Conservation (phyloP, 1,284 basidiomycete genomes). For the Cystobasidium slooffiae region DNA sequence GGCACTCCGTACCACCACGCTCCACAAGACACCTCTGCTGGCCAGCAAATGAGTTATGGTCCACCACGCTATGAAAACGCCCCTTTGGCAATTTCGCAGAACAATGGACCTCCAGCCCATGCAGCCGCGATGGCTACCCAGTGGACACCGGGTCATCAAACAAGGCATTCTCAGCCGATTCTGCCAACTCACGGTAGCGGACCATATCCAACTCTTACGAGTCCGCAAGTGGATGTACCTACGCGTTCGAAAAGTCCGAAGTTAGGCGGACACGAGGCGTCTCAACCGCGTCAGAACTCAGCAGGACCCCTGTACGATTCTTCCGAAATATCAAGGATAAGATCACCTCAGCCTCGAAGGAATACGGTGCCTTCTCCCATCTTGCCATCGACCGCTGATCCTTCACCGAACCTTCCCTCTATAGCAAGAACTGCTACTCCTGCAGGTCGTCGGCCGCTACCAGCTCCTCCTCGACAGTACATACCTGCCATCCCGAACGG, state of each 20-base stretch:
- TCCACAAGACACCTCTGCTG: background rate
- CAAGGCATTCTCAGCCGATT: constrained; percentile 28
- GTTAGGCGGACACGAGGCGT: constrained; percentile 11
- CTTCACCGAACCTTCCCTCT: background rate
- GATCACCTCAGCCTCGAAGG: constrained; percentile 28
- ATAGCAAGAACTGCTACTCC: background rate
- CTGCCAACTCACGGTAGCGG: constrained; percentile 10
- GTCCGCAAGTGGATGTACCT: constrained; percentile 9
- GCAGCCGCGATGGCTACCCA: background rate
- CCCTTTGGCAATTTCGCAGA: constrained; percentile 9
- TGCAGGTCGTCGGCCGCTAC: constrained; percentile 1
- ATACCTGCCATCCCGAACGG: background rate
- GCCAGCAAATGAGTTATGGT: background rate
- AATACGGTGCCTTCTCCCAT: constrained; percentile 17
- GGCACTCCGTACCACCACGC: background rate
- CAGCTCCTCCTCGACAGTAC: background rate
- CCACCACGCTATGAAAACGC: background rate
- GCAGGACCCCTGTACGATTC: background rate
- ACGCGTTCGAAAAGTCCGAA: constrained; percentile 29
- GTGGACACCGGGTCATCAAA: constrained; percentile 18
- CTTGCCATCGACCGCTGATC: background rate
- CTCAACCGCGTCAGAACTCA: background rate
- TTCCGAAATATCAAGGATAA: constrained; percentile 8
- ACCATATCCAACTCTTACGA: background rate
- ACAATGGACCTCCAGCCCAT: background rate